Base-by-base conservation (phyloP, 768 basidiomycete genomes). In the Leccinum obscurum region DNA sequence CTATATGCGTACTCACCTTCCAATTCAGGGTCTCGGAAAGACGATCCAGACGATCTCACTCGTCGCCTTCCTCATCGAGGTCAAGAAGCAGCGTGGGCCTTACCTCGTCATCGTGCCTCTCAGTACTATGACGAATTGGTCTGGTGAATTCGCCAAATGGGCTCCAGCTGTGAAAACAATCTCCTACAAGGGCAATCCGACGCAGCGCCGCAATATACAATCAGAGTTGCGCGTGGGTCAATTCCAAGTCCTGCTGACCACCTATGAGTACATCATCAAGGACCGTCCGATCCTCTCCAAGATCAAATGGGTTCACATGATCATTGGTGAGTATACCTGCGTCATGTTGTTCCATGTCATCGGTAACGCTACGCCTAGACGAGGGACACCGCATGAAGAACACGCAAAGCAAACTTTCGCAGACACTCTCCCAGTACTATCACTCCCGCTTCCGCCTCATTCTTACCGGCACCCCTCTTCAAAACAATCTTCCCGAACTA, bases 351-450 rank as follows among this genome's bases (percentile, higher is more conserved):
- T 15, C n/a, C 22, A n/a, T 53, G 22, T 37, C 15, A 10, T 56
- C 61, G 52, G 61, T 58, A 34, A 62, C 46, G 51, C 50, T 32
- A 15, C 6, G 24, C 14, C 24, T 54, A 92, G 89, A 98, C 71
- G 95, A 98, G 82, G 95, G 95, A 66, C 95, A 97, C 75, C 91
- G 95, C 70, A 94, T 97, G 93, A 98, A 98, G 79, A 97, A 98
- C 71, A 95, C 87, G 14, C 93, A 76, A 83, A 93, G 79, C 78
- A 96, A 96, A 77, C 84, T 97, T 39, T 83, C 86, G 4, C 90
- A 93, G 72, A 98, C 95, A 1, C 83, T 98, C 35, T 92, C 90
- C 15, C 90, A 91, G 49, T 93, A 90, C 76, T 98, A 98, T 68
- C 90, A 95, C 72, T 93, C 93, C 20, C 88, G 91, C 57, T 93